Percentiles rank a stretch among this genome's conserved stretches.
Conservation (phyloP, 1,139 yeast species). For the Saccharomyces hybrid region DNA sequence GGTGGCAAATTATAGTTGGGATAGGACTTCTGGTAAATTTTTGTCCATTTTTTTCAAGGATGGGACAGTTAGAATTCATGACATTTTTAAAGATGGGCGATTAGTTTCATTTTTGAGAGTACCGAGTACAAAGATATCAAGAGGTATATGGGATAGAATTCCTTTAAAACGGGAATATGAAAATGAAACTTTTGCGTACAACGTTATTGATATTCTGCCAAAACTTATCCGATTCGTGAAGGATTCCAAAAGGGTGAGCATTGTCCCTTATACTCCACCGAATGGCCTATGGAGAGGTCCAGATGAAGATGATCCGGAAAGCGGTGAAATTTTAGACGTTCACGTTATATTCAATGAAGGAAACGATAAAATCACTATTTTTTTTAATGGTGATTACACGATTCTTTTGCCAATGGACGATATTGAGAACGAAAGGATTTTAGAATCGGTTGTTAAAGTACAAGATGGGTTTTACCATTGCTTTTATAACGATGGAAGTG, state of each 20-base stretch:
- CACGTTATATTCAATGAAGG: constrained; percentile 9
- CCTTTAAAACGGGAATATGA: not conserved
- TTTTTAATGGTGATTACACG: constrained; percentile 14
- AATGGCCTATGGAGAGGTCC: constrained; percentile 12
- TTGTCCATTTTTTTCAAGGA: constrained; percentile 19
- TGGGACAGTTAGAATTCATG: constrained; percentile 24
- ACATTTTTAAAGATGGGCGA: constrained; percentile 22
- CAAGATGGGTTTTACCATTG: constrained; percentile 9
- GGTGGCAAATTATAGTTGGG: constrained; percentile 22
- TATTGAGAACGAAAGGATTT: not conserved
- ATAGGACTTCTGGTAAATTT: constrained; percentile 17
- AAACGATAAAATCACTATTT: constrained; percentile 6
- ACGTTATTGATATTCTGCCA: constrained; percentile 17
- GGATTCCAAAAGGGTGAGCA: constrained; percentile 12
- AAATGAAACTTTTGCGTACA: constrained; percentile 9
- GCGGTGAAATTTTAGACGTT: constrained; percentile 6
- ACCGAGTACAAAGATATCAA: constrained; percentile 6
- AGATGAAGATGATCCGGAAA: constrained; percentile 5
- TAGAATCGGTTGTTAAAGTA: constrained; percentile 5
- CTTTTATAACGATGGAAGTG: constrained; percentile 11
- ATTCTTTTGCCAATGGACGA: constrained; percentile 3
- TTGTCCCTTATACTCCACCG: constrained; percentile 12
- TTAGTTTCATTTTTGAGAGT: constrained; percentile 19
- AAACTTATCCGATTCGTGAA: constrained; percentile 16
- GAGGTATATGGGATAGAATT: constrained; percentile 20